phyloP scores from a whole-genome alignment of 2,329 filamentous ascomycete genomes.

The Ophiostoma sp. region DNA sequence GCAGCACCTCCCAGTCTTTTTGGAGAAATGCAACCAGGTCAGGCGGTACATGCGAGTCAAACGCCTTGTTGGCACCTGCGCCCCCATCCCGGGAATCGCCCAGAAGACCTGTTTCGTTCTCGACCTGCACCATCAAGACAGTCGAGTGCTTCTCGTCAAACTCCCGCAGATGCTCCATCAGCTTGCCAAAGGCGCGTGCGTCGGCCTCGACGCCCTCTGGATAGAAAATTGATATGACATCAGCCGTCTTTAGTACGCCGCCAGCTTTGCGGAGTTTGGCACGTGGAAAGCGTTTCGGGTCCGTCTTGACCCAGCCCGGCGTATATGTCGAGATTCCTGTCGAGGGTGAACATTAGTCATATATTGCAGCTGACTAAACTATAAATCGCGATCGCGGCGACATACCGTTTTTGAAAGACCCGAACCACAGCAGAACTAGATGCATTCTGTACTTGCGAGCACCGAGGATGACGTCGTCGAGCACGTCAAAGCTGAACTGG shows the following conservation, averaged over 20 bases:
- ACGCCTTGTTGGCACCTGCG: conserved; percentile 39
- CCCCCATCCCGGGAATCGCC: conserved; percentile 48
- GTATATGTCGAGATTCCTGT: conserved; percentile 26
- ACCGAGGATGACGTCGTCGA: conserved; percentile 30
- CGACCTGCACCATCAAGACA: conserved; percentile 54
- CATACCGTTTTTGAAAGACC: conserved; percentile 30
- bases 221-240: conserved; percentile 32
- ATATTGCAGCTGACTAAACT: neutral
- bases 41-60: conserved; percentile 33
- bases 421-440: conserved; percentile 32
- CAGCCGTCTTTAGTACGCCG: conserved; percentile 28
- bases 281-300: conserved; percentile 30
- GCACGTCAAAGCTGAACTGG: conserved; percentile 30
- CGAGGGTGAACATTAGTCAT: neutral
- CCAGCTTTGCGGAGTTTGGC: conserved; percentile 32
- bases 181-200: conserved; percentile 30
- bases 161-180: conserved; percentile 36
- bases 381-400: conserved; percentile 15
- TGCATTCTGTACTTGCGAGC: conserved; percentile 29
- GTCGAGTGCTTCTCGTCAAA: conserved; percentile 44
- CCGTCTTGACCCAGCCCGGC: conserved; percentile 31
- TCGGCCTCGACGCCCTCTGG: conserved; percentile 29
- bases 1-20: neutral
- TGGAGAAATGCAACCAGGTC: conserved; percentile 15
- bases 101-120: conserved; percentile 50